phyloP scores from a whole-genome alignment of 352 stramenopile species.

The Pythium scleroteichum region DNA sequence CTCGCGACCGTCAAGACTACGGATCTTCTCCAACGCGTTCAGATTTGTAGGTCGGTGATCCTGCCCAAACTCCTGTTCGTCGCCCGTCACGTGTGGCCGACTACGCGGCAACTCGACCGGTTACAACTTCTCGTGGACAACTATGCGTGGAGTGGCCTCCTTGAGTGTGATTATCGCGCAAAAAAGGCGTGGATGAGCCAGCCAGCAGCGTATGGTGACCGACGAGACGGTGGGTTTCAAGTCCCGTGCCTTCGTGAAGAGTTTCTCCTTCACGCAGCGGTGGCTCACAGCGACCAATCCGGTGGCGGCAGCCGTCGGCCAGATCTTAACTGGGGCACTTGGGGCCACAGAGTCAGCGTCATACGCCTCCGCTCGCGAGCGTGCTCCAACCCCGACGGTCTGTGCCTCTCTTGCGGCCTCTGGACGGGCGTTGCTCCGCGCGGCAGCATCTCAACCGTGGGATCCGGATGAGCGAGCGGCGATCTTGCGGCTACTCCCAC shows the following conservation, averaged over 20 bases:
- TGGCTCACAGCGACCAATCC: neutral
- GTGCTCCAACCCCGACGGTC: too few relatives aligned
- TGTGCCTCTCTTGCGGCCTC: too few relatives aligned
- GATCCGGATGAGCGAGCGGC: neutral
- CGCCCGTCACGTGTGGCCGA: neutral
- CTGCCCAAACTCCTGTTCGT: slow-evolving; percentile 19
- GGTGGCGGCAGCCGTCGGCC: neutral
- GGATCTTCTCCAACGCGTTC: slow-evolving; percentile 8
- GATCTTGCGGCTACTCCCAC: neutral
- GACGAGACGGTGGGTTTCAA: neutral
- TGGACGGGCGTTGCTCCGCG: too few relatives aligned
- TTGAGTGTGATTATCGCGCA: too few relatives aligned
- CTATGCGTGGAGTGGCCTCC: too few relatives aligned
- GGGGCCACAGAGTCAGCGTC: too few relatives aligned
- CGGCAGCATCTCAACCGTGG: too few relatives aligned
- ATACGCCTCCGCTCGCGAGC: too few relatives aligned
- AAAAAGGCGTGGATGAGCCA: too few relatives aligned
- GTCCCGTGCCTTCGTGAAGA: neutral
- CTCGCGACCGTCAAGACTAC: slow-evolving; percentile 18
- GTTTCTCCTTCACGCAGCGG: neutral
- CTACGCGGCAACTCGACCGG: too few relatives aligned
- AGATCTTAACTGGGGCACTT: neutral
- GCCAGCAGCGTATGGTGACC: too few relatives aligned
- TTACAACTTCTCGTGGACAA: too few relatives aligned
- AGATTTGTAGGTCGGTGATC: slow-evolving; percentile 1